These are phyloP conservation scores for Ophiostoma triangulosporum DNA, from an alignment of 2,329 filamentous ascomycete genomes.

Conservation along the genomic window DNA sequence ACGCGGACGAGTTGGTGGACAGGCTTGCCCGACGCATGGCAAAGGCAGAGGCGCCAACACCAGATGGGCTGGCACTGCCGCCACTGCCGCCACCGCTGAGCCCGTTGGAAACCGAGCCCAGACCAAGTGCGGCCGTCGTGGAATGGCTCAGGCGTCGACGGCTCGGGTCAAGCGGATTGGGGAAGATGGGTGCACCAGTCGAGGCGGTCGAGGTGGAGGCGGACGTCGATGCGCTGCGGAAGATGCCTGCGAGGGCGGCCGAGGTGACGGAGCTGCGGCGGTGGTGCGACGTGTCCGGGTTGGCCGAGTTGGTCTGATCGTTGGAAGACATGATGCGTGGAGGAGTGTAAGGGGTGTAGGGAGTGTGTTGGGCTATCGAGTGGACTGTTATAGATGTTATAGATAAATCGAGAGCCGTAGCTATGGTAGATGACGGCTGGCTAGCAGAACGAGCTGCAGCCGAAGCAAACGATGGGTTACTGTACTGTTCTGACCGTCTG, in stretches of 20 bases:
- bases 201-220: conserved; percentile 35
- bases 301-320: conserved; percentile 17
- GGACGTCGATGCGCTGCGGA: conserved; percentile 39
- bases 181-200: conserved; percentile 30
- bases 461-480: too few relatives aligned
- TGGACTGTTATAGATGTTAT: neutral
- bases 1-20: conserved; percentile 43
- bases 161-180: conserved; percentile 37
- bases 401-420: too few relatives aligned
- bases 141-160: conserved; percentile 58
- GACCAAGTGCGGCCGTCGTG: conserved; percentile 41
- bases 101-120: conserved; percentile 49
- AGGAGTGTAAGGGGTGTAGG: neutral
- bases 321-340: conserved; percentile 13
- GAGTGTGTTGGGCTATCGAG: neutral
- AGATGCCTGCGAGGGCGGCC: conserved; percentile 44
- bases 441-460: too few relatives aligned
- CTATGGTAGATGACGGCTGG: too few relatives aligned
- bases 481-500: too few relatives aligned
- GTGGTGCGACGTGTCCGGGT: conserved; percentile 24
- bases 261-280: conserved; percentile 45
- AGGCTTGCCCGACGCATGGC: conserved; percentile 50
- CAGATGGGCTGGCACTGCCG: conserved; percentile 20
- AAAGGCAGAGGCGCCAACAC: conserved; percentile 28
- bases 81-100: neutral